phyloP scores from a whole-genome alignment of 345 rosid genomes.

The Hibiscus syriacus region DNA sequence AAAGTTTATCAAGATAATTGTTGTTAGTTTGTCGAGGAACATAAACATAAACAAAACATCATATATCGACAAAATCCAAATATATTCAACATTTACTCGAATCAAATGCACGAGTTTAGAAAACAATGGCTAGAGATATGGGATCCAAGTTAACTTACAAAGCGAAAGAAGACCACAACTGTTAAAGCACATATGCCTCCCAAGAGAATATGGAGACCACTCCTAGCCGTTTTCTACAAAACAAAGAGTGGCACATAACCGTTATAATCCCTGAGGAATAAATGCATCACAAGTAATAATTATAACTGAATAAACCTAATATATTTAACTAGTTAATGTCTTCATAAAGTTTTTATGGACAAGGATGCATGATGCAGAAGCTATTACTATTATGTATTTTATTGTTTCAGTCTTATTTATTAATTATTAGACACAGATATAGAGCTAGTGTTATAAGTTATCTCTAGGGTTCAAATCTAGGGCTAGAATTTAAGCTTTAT shows the following conservation, averaged over 20 bases:
- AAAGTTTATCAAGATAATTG: background rate
- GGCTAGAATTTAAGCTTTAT: too few species aligned
- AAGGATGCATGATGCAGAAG: too few species aligned
- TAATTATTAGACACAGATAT: too few species aligned
- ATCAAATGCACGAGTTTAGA: background rate
- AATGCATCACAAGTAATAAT: too few species aligned
- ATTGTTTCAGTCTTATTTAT: too few species aligned
- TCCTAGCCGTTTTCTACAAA: slow-evolving; percentile 78
- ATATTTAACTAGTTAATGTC: too few species aligned
- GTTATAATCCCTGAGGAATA: too few species aligned
- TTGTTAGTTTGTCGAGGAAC: background rate
- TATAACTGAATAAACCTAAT: too few species aligned
- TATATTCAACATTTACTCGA: background rate
- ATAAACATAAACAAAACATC: background rate
- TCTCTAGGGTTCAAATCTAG: too few species aligned
- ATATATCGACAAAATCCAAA: background rate
- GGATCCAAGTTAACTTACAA: slow-evolving; percentile 46
- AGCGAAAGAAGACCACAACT: slow-evolving; percentile 84
- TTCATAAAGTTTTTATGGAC: too few species aligned
- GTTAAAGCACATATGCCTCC: slow-evolving; percentile 94
- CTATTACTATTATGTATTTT: too few species aligned
- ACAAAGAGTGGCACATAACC: slow-evolving; percentile 1
- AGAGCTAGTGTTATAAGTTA: too few species aligned
- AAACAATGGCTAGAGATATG: slow-evolving; percentile 1
- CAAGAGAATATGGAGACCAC: slow-evolving; percentile 85